Evolutionary conservation across 1,284 basidiomycete genomes (phyloP), one percentile per base, ranked within the genome.

Genomic region (Hypsizygus ulmarius): DNA sequence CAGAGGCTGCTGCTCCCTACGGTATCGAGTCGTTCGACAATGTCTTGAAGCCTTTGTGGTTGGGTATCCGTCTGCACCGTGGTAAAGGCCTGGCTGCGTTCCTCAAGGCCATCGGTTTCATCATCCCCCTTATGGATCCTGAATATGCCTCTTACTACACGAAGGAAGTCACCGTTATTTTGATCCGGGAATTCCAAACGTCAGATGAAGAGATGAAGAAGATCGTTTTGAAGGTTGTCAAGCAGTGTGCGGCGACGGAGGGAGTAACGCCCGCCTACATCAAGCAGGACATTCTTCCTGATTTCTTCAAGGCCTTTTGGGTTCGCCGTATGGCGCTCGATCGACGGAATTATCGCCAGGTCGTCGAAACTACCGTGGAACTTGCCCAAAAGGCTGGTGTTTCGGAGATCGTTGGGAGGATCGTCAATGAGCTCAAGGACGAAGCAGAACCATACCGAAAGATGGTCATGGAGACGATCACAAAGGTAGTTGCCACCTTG

Each of bases 121-220:
- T 99, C 65, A 97, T 99, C 51, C 97, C 97, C 0, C 87, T 99
- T 50, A 99, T 99, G 97, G 97, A 99, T 65, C 93, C 96, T 41
- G 95, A 99, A 74, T 97, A 97, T 59, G 93, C 94, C 5, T 94
- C 92, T 18, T 97, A 97, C 72, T 98, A 97, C 64, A 97, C 94
- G 43, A 94, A 93, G 69, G 94, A 97, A 77, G 93, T 95, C 55
- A 96, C 94, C 45, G 91, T 97, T 51, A 97, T 97, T 65, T 84
- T 99, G 51, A 99, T 99, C 54, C 92, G 97, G 65, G 97, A 99
- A 73, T 99, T 99, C 76, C 95, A 97, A 68, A 97, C 93, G 5
- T 97, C 96, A 7, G 97, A 99, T 66, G 97, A 99, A 69, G 97
- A 99, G 75, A 99, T 99, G 97, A 97, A 98, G 77, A 97, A 98